A percentile compares a stretch with the other conserved stretches of the same genome.
phyloP scores from a whole-genome alignment of 2,329 filamentous ascomycete genomes.

The Dryadomyces quercivorus region DNA sequence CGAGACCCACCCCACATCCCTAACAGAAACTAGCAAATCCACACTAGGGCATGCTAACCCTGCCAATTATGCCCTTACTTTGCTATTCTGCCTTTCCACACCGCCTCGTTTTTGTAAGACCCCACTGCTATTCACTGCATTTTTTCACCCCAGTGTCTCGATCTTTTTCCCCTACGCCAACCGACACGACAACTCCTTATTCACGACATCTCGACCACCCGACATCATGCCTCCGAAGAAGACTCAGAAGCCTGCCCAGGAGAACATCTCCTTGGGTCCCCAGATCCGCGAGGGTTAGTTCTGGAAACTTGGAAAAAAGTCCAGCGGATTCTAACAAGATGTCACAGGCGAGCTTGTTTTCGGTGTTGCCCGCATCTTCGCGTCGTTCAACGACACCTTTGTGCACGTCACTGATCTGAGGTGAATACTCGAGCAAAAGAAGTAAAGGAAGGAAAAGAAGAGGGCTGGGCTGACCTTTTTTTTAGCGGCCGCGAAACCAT shows the following conservation, averaged over 20 bases:
- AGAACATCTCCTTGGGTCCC: conserved; percentile 98
- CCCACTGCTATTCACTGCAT: conserved; percentile 4
- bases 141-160: background rate
- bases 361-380: conserved; percentile 95
- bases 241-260: conserved; percentile 69
- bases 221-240: conserved; percentile 90
- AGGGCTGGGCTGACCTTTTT: conserved; percentile 47
- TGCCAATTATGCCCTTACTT: background rate
- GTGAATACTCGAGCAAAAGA: conserved; percentile 33
- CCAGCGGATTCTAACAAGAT: conserved; percentile 2
- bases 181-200: background rate
- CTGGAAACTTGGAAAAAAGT: conserved; percentile 3
- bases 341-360: conserved; percentile 86
- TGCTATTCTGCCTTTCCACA: conserved; percentile 7
- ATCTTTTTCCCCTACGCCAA: background rate
- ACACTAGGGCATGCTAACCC: conserved; percentile 11
- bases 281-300: conserved; percentile 84
- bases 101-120: conserved; percentile 5
- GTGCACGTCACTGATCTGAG: conserved; percentile 99
- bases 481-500: conserved; percentile 98
- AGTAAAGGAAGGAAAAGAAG: conserved; percentile 12
- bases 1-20: background rate
- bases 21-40: background rate
- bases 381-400: conserved; percentile 87
- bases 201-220: conserved; percentile 10